Base-by-base conservation (phyloP, 1,284 basidiomycete species). In the Porodaedalea pini region DNA sequence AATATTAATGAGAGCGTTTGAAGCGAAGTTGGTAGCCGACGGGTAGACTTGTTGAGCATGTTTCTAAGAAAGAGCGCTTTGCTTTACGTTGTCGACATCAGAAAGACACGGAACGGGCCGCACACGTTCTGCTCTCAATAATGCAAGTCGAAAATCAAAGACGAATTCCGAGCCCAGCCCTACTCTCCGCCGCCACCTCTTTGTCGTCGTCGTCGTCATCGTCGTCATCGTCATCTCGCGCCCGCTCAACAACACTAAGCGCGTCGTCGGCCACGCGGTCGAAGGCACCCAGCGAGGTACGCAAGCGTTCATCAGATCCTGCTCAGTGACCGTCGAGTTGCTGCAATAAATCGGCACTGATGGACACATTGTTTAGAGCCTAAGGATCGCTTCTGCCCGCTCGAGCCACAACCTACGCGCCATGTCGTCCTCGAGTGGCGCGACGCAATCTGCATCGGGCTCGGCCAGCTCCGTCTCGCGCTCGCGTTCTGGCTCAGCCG, bases 401-500 rank as follows among this genome's bases (percentile, higher is more conserved):
- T 51, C 49, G 10, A 17, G 36, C 49, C 49, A 17, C 36, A 51
- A 32, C 36, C 23, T 51, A 19, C 32, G 49, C 21, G 34, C 23
- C 19, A 36, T 51, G 34, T 41, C 51, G n/a, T 32, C 37, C 51
- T 43, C 51, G 23, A 27, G 3, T 17, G 36, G 7, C 5, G 13
- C 50, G 11, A 13, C 47, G 27, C n/a, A 7, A 23, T 10, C 47
- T 5, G 17, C 41, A 19, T n/a, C 47, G 7, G 13, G 47, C 6
- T 6, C 37, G 17, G 17, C 51, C 19, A 13, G 37, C 4, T 25
- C 51, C 19, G 23, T 19, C 36, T 50, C 56, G n/a, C 57, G 57
- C 34, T 58, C 57, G 36, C 54, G 58, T 2, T 56, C 58, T 10
- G 43, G 48, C 13, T 60, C 58, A 2, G 31, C 49, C 25, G 54